A percentile compares a stretch with the other conserved stretches of the same genome.
These are phyloP conservation scores for Talaromyces sp. DNA, from an alignment of 2,329 filamentous ascomycete genomes.

Conservation along the genomic window DNA sequence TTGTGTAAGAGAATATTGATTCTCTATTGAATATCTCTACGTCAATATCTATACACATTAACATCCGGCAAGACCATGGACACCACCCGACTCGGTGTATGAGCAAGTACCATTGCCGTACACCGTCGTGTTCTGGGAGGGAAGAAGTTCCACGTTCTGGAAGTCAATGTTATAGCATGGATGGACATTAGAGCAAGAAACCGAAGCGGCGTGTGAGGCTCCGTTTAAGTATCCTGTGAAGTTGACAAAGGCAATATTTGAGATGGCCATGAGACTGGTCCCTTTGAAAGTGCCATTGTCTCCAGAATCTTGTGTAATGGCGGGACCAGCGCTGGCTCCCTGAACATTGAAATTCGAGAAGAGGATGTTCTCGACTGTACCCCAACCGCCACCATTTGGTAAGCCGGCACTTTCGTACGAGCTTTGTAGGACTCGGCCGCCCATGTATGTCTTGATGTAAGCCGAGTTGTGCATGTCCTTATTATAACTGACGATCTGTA, in stretches of 20 bases:
- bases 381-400: slow-evolving; percentile 54
- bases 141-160: slow-evolving; percentile 40
- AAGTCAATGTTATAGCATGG: slow-evolving; percentile 53
- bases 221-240: slow-evolving; percentile 50
- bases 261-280: slow-evolving; percentile 51
- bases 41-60: background rate
- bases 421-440: slow-evolving; percentile 45
- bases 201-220: slow-evolving; percentile 33
- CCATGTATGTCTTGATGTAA: slow-evolving; percentile 59
- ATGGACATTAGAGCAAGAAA: slow-evolving; percentile 49
- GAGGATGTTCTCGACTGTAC: slow-evolving; percentile 49
- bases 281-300: slow-evolving; percentile 50
- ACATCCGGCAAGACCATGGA: slow-evolving; percentile 32
- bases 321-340: slow-evolving; percentile 44
- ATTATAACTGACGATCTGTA: slow-evolving; percentile 43
- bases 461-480: slow-evolving; percentile 49
- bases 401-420: slow-evolving; percentile 50
- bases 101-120: slow-evolving; percentile 36
- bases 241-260: slow-evolving; percentile 50
- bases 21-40: background rate
- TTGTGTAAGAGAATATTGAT: background rate
- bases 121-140: slow-evolving; percentile 30
- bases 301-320: slow-evolving; percentile 50
- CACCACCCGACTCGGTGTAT: slow-evolving; percentile 37
- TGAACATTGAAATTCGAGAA: slow-evolving; percentile 52